A percentile compares a stretch with the other conserved stretches of the same genome.
phyloP scores from a whole-genome alignment of 495 filamentous ascomycete genomes.

The Neurospora tetrasperma region DNA sequence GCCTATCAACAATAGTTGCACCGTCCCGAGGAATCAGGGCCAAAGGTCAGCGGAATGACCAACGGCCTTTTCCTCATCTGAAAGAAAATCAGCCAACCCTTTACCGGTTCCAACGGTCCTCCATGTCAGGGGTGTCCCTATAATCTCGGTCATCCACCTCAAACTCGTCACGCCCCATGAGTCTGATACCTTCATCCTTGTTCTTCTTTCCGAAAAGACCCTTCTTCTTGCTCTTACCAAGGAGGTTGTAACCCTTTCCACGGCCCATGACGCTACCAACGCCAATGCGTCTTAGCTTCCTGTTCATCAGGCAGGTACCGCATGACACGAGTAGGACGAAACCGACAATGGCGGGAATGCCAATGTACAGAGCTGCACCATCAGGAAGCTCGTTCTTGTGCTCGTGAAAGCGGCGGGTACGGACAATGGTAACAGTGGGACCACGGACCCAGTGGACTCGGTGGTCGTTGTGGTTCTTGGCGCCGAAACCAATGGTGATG shows the following conservation, averaged over 20 bases:
- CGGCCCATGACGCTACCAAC: conserved; percentile 34
- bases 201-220: conserved; percentile 16
- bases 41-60: neutral
- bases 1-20: neutral
- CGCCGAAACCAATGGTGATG: conserved; percentile 31
- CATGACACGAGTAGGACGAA: conserved; percentile 22
- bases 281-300: conserved; percentile 23
- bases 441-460: conserved; percentile 18
- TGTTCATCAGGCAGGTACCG: conserved; percentile 30
- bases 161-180: conserved; percentile 26
- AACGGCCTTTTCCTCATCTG: neutral
- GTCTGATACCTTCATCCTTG: conserved; percentile 26
- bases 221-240: conserved; percentile 22
- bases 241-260: conserved; percentile 22
- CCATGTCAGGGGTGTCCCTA: neutral
- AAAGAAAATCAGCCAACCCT: neutral
- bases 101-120: neutral
- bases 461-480: conserved; percentile 10
- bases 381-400: conserved; percentile 13
- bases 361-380: conserved; percentile 27
- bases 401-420: conserved; percentile 12
- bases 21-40: neutral
- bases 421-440: conserved; percentile 21
- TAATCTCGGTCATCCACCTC: neutral
- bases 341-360: conserved; percentile 30